Percentiles rank a stretch among this genome's conserved stretches.
These are phyloP conservation scores for Ganoderma sinense DNA, from an alignment of 1,284 basidiomycete genomes.

Conservation along the genomic window DNA sequence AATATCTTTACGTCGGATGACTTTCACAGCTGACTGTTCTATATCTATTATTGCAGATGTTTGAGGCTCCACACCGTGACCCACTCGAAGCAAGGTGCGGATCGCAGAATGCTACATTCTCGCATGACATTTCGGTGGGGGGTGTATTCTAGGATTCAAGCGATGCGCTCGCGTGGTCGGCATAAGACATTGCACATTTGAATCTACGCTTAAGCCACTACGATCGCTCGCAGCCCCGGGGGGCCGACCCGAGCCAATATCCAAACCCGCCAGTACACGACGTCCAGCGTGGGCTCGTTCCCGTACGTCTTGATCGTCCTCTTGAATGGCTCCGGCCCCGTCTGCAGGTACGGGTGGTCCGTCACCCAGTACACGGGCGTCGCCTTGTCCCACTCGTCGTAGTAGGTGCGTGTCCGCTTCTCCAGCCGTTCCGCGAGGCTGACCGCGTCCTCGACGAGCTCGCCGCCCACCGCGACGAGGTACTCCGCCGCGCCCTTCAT, in stretches of 20 bases:
- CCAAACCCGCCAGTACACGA: slow-evolving; percentile 28
- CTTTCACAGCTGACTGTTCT: background rate
- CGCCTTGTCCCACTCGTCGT: background rate
- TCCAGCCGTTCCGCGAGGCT: background rate
- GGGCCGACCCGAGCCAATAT: slow-evolving; percentile 27
- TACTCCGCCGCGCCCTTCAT: background rate
- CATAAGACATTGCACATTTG: no score
- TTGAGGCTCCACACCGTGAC: no score
- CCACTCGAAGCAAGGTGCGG: background rate
- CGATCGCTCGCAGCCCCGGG: no score
- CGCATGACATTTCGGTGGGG: background rate
- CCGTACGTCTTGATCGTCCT: slow-evolving; percentile 28
- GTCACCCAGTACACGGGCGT: slow-evolving; percentile 30
- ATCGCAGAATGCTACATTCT: background rate
- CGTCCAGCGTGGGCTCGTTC: slow-evolving; percentile 23
- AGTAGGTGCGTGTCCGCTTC: background rate
- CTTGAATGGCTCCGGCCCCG: background rate
- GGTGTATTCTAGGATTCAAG: background rate
- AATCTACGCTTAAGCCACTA: no score
- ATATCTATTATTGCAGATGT: no score
- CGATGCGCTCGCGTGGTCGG: no score
- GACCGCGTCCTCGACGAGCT: background rate
- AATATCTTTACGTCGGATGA: no score
- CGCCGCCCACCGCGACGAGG: slow-evolving; percentile 5
- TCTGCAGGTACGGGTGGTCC: slow-evolving; percentile 5